Conservation (phyloP, 2,329 filamentous ascomycete species). For the Endothia cerciana region DNA sequence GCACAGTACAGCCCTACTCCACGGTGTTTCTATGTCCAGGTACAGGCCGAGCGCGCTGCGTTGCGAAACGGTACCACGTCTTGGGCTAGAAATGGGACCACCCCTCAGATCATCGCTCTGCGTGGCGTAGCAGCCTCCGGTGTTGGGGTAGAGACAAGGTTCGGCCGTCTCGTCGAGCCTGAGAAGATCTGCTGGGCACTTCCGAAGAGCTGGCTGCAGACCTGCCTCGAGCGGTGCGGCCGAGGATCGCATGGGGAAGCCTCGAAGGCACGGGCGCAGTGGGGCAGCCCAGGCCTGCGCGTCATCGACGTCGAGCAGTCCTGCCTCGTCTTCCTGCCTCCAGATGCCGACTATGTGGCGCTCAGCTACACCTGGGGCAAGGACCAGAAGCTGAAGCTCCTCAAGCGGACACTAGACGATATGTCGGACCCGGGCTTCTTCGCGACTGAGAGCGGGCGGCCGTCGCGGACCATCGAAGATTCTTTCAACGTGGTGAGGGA, state of each 20-base stretch:
- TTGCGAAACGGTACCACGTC: background rate
- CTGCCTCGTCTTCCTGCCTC: background rate
- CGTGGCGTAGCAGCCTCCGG: background rate
- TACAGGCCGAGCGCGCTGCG: background rate
- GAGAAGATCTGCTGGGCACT: constrained; percentile 2
- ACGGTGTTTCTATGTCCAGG: background rate
- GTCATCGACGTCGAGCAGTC: constrained; percentile 6
- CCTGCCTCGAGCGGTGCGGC: background rate
- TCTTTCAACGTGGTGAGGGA: constrained; percentile 13
- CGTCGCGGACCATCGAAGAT: constrained; percentile 22
- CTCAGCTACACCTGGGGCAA: constrained; percentile 37
- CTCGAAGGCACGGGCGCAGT: background rate
- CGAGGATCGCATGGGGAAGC: background rate
- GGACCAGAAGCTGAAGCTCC: constrained; percentile 23
- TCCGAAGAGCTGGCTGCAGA: background rate
- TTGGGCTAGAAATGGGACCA: background rate
- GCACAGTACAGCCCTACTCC: background rate
- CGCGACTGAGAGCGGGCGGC: constrained; percentile 1
- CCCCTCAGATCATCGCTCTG: constrained; percentile 1
- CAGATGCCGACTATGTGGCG: constrained; percentile 33
- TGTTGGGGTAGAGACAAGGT: background rate
- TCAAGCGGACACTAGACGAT: background rate
- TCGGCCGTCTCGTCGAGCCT: background rate
- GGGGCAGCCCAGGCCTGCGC: constrained; percentile 2
- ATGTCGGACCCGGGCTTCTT: constrained; percentile 20